These are phyloP conservation scores for Geum urbanum DNA, from an alignment of 306 rosid genomes.

Conservation along the genomic window DNA sequence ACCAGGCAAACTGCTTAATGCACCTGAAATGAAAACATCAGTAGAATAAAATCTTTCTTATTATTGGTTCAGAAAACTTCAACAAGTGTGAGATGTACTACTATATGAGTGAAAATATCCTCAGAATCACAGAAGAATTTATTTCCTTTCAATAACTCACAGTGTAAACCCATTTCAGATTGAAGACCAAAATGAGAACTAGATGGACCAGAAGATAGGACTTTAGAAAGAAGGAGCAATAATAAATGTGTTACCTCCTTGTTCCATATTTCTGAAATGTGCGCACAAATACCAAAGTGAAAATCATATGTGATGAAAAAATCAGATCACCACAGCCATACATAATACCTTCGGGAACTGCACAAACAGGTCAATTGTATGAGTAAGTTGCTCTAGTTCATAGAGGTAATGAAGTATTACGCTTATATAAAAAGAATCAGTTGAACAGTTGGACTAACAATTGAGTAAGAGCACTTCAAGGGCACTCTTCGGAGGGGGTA, in stretches of 20 bases:
- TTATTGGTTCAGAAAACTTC: not conserved
- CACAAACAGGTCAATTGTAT: conserved; percentile 21
- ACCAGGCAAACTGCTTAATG: conserved; percentile 50
- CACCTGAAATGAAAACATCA: conserved; percentile 29
- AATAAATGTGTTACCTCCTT: conserved; percentile 29
- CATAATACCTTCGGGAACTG: conserved; percentile 42
- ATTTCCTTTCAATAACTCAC: not conserved
- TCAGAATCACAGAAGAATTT: not conserved
- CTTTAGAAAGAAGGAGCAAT: not conserved
- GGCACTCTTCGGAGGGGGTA: conserved; percentile 41
- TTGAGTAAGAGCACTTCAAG: conserved; percentile 40
- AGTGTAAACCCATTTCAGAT: not conserved
- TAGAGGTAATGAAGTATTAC: not conserved
- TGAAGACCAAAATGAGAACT: not conserved
- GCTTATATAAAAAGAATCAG: not conserved
- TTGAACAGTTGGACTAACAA: conserved; percentile 29
- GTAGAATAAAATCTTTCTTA: not conserved
- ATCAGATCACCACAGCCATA: conserved; percentile 57
- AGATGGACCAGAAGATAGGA: not conserved
- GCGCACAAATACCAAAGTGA: conserved; percentile 43
- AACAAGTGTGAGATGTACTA: not conserved
- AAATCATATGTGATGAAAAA: conserved; percentile 57
- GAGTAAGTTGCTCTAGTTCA: conserved; percentile 2
- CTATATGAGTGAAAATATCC: not conserved
- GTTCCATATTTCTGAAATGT: conserved; percentile 49